Evolutionary conservation across 306 rosid species (phyloP).

Genomic region (Quercus berberidifolia): DNA sequence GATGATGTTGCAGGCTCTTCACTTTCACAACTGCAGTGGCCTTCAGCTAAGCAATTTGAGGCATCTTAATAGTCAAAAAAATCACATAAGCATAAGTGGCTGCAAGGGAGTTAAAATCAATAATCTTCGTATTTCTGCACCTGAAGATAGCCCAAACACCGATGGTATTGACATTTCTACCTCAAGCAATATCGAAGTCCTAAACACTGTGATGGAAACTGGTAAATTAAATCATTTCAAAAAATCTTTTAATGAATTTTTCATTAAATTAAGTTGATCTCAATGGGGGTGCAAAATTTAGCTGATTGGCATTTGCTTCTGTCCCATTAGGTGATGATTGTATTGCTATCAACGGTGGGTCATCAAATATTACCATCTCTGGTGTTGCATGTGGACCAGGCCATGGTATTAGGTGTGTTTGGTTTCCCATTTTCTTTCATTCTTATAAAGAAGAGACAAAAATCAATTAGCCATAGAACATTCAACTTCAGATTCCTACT

Average conservation of each 20-base stretch:
- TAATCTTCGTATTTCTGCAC: slow-evolving; percentile 31
- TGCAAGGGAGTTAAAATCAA: slow-evolving; percentile 8
- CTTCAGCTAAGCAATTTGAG: slow-evolving; percentile 18
- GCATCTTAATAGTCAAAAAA: slow-evolving; percentile 26
- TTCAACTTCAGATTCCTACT: too few species aligned
- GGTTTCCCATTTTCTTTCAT: too few species aligned
- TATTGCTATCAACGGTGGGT: slow-evolving; percentile 38
- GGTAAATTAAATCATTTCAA: slow-evolving; percentile 20
- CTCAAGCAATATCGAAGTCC: slow-evolving; percentile 21
- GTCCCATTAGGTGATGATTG: slow-evolving; percentile 50
- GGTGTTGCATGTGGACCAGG: slow-evolving; percentile 52
- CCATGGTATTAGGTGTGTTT: slow-evolving; percentile 51
- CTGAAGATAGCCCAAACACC: slow-evolving; percentile 49
- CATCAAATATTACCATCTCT: slow-evolving; percentile 32
- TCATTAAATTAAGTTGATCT: not conserved
- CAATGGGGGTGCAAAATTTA: not conserved
- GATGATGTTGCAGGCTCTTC: slow-evolving; percentile 26
- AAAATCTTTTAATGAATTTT: not conserved
- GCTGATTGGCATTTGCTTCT: not conserved
- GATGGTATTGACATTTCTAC: slow-evolving; percentile 43
- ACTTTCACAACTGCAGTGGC: not conserved
- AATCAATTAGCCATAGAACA: not conserved
- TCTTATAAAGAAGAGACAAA: not conserved
- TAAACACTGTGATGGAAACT: slow-evolving; percentile 17
- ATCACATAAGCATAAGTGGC: slow-evolving; percentile 27